Evolutionary conservation across 2,329 filamentous ascomycete genomes (phyloP).

Genomic region (Aspergillus sp.): DNA sequence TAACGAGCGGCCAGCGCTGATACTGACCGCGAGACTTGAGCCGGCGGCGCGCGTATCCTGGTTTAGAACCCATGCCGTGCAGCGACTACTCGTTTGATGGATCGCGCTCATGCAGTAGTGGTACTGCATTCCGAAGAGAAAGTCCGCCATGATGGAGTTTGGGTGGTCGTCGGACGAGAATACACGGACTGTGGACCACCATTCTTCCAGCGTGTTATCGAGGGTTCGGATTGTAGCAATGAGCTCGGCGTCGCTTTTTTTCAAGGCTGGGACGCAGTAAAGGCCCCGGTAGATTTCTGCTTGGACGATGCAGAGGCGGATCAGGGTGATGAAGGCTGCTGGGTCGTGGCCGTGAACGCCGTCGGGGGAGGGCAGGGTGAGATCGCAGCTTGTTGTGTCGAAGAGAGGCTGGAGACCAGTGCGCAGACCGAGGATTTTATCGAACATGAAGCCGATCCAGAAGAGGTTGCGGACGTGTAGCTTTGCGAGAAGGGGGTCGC

Average conservation of each 20-base stretch:
- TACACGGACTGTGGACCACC: not conserved
- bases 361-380: not conserved
- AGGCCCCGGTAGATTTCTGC: slow-evolving; percentile 10
- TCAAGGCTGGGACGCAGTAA: slow-evolving; percentile 1
- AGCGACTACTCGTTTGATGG: slow-evolving; percentile 15
- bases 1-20: slow-evolving; percentile 13
- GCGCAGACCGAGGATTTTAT: slow-evolving; percentile 9
- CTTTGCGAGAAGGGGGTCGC: too few relatives aligned
- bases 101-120: slow-evolving; percentile 14
- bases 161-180: too few relatives aligned
- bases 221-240: slow-evolving; percentile 9
- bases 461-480: slow-evolving; percentile 8
- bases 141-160: not conserved
- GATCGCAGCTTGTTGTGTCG: slow-evolving; percentile 8
- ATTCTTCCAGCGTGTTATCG: slow-evolving; percentile 8
- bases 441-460: slow-evolving; percentile 10
- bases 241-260: slow-evolving; percentile 8
- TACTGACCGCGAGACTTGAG: slow-evolving; percentile 11
- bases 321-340: not conserved
- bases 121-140: slow-evolving; percentile 11
- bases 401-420: slow-evolving; percentile 10
- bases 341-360: not conserved
- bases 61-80: slow-evolving; percentile 10
- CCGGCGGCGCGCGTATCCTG: slow-evolving; percentile 7
- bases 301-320: slow-evolving; percentile 3